Conservation (phyloP, 305 asterid genomes). For the Coffea humblotiana region DNA sequence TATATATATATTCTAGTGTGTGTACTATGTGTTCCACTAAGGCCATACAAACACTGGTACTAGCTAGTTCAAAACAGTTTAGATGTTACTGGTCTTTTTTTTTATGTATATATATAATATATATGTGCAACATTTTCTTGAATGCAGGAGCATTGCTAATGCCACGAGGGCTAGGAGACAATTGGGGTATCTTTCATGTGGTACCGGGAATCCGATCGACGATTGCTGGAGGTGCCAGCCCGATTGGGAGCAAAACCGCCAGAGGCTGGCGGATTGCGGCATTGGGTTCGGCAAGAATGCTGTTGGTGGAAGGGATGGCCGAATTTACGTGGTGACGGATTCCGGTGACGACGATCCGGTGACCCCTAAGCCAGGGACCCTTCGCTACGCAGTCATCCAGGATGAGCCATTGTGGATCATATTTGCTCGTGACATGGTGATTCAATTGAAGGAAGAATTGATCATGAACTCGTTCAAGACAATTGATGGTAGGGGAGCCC, state of each 20-base stretch:
- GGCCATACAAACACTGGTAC: too few species aligned
- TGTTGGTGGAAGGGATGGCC: constrained; percentile 60
- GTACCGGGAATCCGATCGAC: constrained; percentile 71
- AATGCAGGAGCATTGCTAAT: constrained; percentile 49
- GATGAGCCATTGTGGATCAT: constrained; percentile 69
- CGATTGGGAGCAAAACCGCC: constrained; percentile 60
- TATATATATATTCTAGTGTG: not conserved
- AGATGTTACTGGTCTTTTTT: too few species aligned
- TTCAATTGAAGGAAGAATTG: constrained; percentile 59
- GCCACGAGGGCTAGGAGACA: constrained; percentile 53
- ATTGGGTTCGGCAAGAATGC: constrained; percentile 78
- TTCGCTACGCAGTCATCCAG: constrained; percentile 59
- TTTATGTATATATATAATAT: too few species aligned
- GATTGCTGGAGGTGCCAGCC: constrained; percentile 81
- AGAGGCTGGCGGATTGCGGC: constrained; percentile 63
- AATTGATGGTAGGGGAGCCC: constrained; percentile 72
- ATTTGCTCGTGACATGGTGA: constrained; percentile 68
- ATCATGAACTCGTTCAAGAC: constrained; percentile 81
- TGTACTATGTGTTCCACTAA: not conserved
- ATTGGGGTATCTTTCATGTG: constrained; percentile 62
- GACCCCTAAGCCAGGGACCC: constrained; percentile 66
- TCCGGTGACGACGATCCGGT: constrained; percentile 56
- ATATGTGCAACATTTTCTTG: not conserved
- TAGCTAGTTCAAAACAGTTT: not conserved
- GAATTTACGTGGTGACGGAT: constrained; percentile 58